Evolutionary conservation across 495 filamentous ascomycete species (phyloP).

Genomic region (Podospora fimiseda): DNA sequence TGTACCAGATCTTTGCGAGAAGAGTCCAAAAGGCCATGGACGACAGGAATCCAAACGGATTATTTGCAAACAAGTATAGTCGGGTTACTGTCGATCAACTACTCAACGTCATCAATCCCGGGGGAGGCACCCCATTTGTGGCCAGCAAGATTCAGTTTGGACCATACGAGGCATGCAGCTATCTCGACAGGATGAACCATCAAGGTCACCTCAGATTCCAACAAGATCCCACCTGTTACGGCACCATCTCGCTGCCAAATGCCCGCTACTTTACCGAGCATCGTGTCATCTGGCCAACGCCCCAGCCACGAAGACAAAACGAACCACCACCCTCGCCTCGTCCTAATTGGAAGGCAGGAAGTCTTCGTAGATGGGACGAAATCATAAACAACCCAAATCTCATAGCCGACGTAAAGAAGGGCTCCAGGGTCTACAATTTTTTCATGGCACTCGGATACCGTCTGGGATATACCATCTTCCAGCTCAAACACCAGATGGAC

Average conservation of each 20-base stretch:
- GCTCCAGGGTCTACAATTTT: conserved; percentile 13
- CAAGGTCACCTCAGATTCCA: conserved; percentile 17
- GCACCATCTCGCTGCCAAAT: conserved; percentile 17
- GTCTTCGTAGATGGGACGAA: conserved; percentile 6
- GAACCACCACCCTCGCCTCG: too few relatives aligned
- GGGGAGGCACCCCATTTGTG: conserved; percentile 1
- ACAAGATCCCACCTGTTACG: conserved; percentile 19
- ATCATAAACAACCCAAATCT: background rate
- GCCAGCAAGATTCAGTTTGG: conserved; percentile 17
- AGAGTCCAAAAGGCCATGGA: conserved; percentile 25
- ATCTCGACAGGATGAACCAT: conserved; percentile 19
- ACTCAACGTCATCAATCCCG: conserved; percentile 22
- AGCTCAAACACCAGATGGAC: background rate
- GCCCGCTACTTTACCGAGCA: conserved; percentile 21
- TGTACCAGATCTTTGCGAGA: conserved; percentile 25
- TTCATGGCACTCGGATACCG: conserved; percentile 21
- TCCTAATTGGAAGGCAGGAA: background rate
- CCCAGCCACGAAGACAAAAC: conserved; percentile 3
- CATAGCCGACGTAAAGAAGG: background rate
- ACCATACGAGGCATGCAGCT: conserved; percentile 22
- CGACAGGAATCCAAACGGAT: conserved; percentile 14
- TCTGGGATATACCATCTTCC: conserved; percentile 19
- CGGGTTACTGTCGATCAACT: conserved; percentile 21
- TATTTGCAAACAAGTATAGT: conserved; percentile 11
- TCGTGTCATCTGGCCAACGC: conserved; percentile 19